Conservation (phyloP, 176 grass and related monocot genomes). For the Eragrostis nindensis region DNA sequence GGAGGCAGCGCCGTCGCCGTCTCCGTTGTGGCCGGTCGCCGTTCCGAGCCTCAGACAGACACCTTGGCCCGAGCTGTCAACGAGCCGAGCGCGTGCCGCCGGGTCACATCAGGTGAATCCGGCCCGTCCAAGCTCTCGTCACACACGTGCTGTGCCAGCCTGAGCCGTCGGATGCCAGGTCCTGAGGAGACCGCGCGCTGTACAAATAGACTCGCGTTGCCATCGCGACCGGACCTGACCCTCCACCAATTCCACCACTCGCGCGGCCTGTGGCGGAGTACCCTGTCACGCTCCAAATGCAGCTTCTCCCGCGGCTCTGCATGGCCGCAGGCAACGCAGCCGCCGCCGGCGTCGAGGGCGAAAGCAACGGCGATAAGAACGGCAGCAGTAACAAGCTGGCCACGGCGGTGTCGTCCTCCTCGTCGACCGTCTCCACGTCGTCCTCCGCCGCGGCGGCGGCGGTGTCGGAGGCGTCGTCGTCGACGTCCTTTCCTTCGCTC, state of each 20-base stretch:
- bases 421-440: conserved; percentile 50
- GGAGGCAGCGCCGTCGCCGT: background rate
- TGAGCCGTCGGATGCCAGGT: conserved; percentile 11
- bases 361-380: background rate
- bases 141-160: background rate
- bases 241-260: background rate
- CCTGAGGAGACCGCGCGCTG: background rate
- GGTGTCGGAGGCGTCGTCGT: conserved; percentile 68
- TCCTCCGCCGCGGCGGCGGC: conserved; percentile 29
- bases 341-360: background rate
- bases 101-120: conserved; percentile 12
- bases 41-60: conserved; percentile 27
- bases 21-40: background rate
- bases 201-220: conserved; percentile 33
- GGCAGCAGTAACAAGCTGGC: background rate
- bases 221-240: background rate
- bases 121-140: background rate
- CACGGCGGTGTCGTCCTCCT: conserved; percentile 34
- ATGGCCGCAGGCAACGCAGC: conserved; percentile 1
- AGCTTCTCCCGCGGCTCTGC: conserved; percentile 46
- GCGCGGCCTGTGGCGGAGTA: background rate
- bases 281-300: conserved; percentile 3
- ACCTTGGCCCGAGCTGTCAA: conserved; percentile 22
- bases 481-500: conserved; percentile 65
- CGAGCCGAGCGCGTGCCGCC: background rate